Conservation (phyloP, 163 green algal species). For the Chlamydomonas reinhardtii region DNA sequence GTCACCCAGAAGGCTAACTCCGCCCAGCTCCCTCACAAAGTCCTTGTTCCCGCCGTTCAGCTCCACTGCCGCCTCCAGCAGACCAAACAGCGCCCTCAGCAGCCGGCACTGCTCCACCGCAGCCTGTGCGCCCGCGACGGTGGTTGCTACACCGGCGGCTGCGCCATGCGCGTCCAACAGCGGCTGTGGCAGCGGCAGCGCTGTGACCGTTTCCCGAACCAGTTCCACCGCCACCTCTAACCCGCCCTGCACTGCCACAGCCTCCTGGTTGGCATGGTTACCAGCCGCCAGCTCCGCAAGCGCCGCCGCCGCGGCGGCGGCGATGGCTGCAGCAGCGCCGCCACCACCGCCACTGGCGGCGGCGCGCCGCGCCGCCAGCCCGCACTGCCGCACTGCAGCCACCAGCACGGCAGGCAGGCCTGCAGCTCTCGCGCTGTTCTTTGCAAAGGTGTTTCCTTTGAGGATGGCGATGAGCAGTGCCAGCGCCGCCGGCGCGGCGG, state of each 20-base stretch:
- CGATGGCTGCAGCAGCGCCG: too few species aligned
- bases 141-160: too few species aligned
- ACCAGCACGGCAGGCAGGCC: conserved; percentile 48
- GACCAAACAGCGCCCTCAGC: conserved; percentile 36
- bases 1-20: conserved; percentile 41
- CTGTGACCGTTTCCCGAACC: background rate
- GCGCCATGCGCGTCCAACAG: too few species aligned
- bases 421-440: conserved; percentile 62
- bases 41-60: conserved; percentile 63
- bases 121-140: background rate
- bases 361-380: background rate
- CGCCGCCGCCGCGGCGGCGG: conserved; percentile 3
- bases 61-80: conserved; percentile 53
- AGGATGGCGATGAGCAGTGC: conserved; percentile 47
- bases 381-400: conserved; percentile 1
- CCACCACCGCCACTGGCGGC: background rate
- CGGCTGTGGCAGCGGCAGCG: background rate
- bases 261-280: conserved; percentile 66
- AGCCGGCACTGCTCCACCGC: conserved; percentile 25
- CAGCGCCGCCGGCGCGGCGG: conserved; percentile 16
- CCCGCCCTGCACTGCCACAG: conserved; percentile 50
- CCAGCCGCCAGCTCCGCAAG: conserved; percentile 53
- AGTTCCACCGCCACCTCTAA: conserved; percentile 53
- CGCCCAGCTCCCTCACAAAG: conserved; percentile 49
- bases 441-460: conserved; percentile 62